phyloP scores from a whole-genome alignment of 2,329 filamentous ascomycete genomes.

The Fusarium nodosum region DNA sequence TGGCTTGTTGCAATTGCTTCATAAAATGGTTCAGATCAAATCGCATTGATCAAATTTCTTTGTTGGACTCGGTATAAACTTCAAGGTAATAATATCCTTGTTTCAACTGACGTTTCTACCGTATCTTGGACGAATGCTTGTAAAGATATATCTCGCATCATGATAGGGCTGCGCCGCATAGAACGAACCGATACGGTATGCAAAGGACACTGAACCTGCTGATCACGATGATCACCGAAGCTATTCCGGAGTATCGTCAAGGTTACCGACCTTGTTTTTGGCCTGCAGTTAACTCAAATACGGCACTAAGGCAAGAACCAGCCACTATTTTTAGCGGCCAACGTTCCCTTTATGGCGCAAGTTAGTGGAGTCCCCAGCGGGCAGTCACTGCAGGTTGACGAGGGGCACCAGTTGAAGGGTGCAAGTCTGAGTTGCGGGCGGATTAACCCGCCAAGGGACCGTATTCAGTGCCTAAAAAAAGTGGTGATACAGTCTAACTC shows the following conservation, averaged over 20 bases:
- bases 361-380: constrained; percentile 15
- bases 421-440: constrained; percentile 19
- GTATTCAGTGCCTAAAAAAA: constrained; percentile 25
- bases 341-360: constrained; percentile 6
- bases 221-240: constrained; percentile 5
- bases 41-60: neutral
- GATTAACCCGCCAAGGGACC: constrained; percentile 31
- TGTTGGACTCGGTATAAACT: neutral
- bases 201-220: constrained; percentile 4
- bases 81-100: neutral
- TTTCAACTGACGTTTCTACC: neutral
- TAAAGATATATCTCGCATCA: neutral
- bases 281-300: neutral
- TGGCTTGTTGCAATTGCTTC: neutral
- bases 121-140: neutral
- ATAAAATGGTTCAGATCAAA: neutral
- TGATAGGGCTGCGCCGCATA: constrained; percentile 2
- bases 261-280: constrained; percentile 1
- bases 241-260: constrained; percentile 1
- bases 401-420: constrained; percentile 24
- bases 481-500: constrained; percentile 35
- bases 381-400: neutral
- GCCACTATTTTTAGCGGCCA: constrained; percentile 36
- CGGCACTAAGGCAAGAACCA: constrained; percentile 18
- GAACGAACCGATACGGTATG: constrained; percentile 2